phyloP scores from a whole-genome alignment of 176 grass and related monocot genomes.

The Raddia guianensis region DNA sequence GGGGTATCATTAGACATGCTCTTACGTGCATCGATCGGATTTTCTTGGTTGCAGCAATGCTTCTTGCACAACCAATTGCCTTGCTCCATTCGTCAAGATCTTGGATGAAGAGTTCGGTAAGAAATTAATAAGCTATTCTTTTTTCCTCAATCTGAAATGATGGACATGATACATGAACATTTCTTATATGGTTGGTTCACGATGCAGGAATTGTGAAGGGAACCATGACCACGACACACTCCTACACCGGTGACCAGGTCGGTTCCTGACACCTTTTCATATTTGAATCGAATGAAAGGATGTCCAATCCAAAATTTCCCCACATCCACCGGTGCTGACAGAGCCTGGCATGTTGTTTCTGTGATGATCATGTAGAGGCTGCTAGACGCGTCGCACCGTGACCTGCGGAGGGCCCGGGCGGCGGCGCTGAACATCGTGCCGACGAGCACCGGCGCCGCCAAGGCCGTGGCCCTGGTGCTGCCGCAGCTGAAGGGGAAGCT shows the following conservation, averaged over 20 bases:
- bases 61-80: slow-evolving; percentile 98
- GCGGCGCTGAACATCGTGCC: slow-evolving; percentile 98
- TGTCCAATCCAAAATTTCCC: too few relatives aligned
- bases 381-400: slow-evolving; percentile 93
- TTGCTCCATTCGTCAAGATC: slow-evolving; percentile 95
- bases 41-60: slow-evolving; percentile 71
- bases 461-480: slow-evolving; percentile 92
- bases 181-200: background rate
- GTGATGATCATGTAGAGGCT: slow-evolving; percentile 51
- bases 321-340: too few relatives aligned
- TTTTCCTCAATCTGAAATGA: background rate
- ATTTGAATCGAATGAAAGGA: too few relatives aligned
- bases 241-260: slow-evolving; percentile 96
- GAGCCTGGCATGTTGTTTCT: background rate
- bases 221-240: slow-evolving; percentile 98
- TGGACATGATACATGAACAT: background rate
- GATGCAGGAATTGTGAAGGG: slow-evolving; percentile 85
- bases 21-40: background rate
- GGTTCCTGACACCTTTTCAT: slow-evolving; percentile 2
- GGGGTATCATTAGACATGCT: too few relatives aligned
- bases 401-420: slow-evolving; percentile 75
- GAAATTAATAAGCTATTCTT: background rate
- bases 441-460: slow-evolving; percentile 88
- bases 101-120: slow-evolving; percentile 92
- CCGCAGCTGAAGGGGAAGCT: slow-evolving; percentile 96